Evolutionary conservation across 164 flowering plant genomes (phyloP), one percentile per base, ranked within the genome.

Genomic region (Vitis amurensis): DNA sequence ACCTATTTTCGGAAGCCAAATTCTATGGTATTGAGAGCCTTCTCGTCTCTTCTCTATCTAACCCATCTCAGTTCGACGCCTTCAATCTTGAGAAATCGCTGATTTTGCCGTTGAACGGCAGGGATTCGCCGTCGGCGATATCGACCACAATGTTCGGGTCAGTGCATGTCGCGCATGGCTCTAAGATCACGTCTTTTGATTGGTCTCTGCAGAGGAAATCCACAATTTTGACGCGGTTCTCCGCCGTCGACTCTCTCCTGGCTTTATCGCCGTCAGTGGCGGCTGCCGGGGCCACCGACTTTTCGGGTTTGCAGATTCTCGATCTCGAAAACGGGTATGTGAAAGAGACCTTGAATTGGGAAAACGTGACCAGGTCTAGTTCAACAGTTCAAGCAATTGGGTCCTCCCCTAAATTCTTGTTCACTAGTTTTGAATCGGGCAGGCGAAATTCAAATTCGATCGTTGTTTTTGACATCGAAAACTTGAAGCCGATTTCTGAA

Each of bases 271-370:
- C 95, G 0, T 50, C 71, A 0, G 2, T 87, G 0, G 95, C 79
- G 1, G 99, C 98, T 0, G 95, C 90, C 8, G 99, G 99, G 0
- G 98, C 99, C 3, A 91, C 90, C 0, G 98, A 95, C 68, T 91
- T 88, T 73, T 85, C 97, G 0, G 98, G 98, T 1, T 68, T 96
- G 60, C 97, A 92, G 50, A 85, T 96, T 30, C 71, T 96, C 19
- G 98, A 96, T 72, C 82, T 89, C 2, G 69, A 87, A 1, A 81
- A 70, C 4, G 97, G 97, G 16, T 62, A 68, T 61, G 85, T 90
- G 8, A 86, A 62, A 51, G 78, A 85, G 66, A 85, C 79, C 9
- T 31, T 96, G 71, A 78, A 76, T 69, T 93, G 98, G 98, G 95
- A 93, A 70, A 93, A 93, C 60, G 84, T 74, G 52, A 93, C 97